These are phyloP conservation scores for Scortechinia acanthostroma DNA, from an alignment of 2,329 filamentous ascomycete genomes.

Conservation along the genomic window DNA sequence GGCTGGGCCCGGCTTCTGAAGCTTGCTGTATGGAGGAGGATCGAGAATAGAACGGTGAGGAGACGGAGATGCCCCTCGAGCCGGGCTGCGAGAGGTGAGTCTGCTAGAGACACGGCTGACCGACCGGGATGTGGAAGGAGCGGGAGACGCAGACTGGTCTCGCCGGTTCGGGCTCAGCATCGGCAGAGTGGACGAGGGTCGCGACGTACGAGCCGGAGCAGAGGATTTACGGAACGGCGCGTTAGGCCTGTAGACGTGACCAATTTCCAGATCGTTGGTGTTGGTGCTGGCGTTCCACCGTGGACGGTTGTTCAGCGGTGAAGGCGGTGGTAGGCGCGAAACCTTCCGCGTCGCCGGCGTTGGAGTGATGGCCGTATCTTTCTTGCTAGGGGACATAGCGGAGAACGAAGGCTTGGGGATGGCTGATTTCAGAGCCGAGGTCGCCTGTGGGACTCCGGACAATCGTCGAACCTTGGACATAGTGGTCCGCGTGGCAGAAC, in stretches of 20 bases:
- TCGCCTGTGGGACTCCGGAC: background rate
- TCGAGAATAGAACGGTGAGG: background rate
- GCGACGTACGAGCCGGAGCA: background rate
- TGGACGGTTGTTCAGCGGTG: background rate
- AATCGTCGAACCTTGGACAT: constrained; percentile 1
- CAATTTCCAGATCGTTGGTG: background rate
- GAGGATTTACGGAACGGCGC: background rate
- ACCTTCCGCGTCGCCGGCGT: background rate
- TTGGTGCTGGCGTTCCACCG: background rate
- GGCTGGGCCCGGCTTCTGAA: background rate
- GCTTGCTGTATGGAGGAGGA: background rate
- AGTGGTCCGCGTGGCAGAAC: background rate
- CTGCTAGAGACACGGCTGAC: background rate
- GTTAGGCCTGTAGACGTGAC: background rate
- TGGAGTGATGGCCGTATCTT: background rate
- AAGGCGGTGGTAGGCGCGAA: background rate
- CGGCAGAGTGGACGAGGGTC: background rate
- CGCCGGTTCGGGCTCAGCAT: background rate
- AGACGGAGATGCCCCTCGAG: background rate
- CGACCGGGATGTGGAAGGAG: background rate
- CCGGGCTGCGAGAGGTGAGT: background rate
- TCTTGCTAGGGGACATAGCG: background rate
- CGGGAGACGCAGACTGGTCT: background rate
- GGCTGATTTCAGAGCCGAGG: background rate
- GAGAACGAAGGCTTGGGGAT: background rate